A percentile compares a stretch with the other conserved stretches of the same genome.
These are phyloP conservation scores for Ascosphaera apis DNA, from an alignment of 2,329 filamentous ascomycete genomes.

Conservation along the genomic window DNA sequence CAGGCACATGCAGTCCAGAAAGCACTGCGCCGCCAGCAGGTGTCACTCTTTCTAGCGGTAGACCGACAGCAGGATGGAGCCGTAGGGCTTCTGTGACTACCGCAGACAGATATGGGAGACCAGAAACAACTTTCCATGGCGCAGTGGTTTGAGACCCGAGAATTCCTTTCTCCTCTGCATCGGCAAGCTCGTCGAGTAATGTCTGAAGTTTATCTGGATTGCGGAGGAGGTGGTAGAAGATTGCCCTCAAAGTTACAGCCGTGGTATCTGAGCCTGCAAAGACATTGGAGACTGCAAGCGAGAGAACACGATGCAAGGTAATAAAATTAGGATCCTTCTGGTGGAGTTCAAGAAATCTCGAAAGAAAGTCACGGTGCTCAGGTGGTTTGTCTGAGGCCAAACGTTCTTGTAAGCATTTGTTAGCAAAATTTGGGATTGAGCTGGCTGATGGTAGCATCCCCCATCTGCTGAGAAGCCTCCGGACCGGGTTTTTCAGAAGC, in stretches of 20 bases:
- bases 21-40: constrained; percentile 41
- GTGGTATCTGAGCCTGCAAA: constrained; percentile 62
- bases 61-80: constrained; percentile 48
- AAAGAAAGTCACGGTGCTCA: constrained; percentile 22
- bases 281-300: constrained; percentile 11
- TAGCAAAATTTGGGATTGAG: constrained; percentile 49
- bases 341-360: constrained; percentile 10
- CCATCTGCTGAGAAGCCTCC: constrained; percentile 42
- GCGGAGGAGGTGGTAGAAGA: constrained; percentile 54
- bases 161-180: constrained; percentile 27
- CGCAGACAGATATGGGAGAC: constrained; percentile 53
- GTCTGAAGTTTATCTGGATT: constrained; percentile 21
- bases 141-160: constrained; percentile 23
- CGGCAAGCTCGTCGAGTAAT: constrained; percentile 36
- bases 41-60: constrained; percentile 51
- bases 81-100: constrained; percentile 59
- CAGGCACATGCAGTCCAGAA: constrained; percentile 36
- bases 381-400: constrained; percentile 44
- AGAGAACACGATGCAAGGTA: constrained; percentile 10
- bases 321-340: constrained; percentile 10
- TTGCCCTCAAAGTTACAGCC: constrained; percentile 44
- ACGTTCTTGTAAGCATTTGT: constrained; percentile 42
- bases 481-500: constrained; percentile 52
- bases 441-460: constrained; percentile 46
- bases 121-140: constrained; percentile 44